Evolutionary conservation across 176 grass and related monocot species (phyloP).

Genomic region (Tillandsia leiboldiana): DNA sequence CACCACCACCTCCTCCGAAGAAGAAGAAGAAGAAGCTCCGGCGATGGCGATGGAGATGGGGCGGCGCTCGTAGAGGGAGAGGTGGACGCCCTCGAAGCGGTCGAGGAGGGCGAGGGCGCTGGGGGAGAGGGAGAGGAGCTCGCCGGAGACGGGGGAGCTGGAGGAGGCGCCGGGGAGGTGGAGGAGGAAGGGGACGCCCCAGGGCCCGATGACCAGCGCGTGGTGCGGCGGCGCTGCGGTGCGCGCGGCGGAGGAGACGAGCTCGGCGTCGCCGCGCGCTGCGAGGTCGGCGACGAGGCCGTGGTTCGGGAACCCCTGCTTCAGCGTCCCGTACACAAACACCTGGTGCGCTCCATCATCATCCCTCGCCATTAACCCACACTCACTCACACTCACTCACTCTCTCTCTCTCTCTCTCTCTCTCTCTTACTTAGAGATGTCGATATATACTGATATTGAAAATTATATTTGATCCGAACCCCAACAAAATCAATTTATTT

Average conservation of each 20-base stretch:
- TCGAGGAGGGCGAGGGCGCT: constrained; percentile 12
- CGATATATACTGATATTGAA: too few species aligned
- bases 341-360: constrained; percentile 11
- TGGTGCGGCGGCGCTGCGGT: neutral
- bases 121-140: constrained; percentile 34
- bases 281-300: constrained; percentile 21
- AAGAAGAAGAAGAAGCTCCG: neutral
- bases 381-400: too few species aligned
- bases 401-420: too few species aligned
- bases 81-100: constrained; percentile 44
- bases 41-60: constrained; percentile 26
- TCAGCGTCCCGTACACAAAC: constrained; percentile 80
- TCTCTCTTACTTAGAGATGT: too few species aligned
- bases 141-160: constrained; percentile 12
- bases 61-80: constrained; percentile 59
- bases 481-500: too few species aligned
- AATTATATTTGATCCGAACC: too few species aligned
- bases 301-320: constrained; percentile 65
- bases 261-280: constrained; percentile 19
- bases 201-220: constrained; percentile 46
- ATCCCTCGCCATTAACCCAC: too few species aligned
- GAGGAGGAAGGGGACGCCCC: constrained; percentile 47
- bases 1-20: neutral
- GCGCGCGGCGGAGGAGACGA: constrained; percentile 9
- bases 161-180: constrained; percentile 14